A percentile compares a stretch with the other conserved stretches of the same genome.
These are phyloP conservation scores for Aspergillus sp. DNA, from an alignment of 2,329 filamentous ascomycete species.

Conservation along the genomic window DNA sequence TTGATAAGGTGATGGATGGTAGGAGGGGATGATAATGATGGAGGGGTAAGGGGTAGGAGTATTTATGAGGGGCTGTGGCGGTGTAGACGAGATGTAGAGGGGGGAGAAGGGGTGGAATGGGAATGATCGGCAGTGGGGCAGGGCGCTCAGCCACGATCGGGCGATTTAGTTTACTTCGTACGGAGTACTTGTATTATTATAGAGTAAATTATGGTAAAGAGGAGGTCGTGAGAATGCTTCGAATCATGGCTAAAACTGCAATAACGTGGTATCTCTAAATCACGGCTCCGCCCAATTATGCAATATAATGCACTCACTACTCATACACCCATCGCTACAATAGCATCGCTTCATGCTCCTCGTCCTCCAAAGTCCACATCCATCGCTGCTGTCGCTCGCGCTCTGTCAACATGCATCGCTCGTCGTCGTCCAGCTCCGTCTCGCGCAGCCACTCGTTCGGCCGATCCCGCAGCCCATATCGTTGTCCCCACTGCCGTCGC, in stretches of 20 bases:
- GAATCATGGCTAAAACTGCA: neutral
- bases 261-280: slow-evolving; percentile 4
- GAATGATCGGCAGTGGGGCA: neutral
- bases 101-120: too few species aligned
- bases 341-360: slow-evolving; percentile 38
- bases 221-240: too few species aligned
- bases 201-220: too few species aligned
- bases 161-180: neutral
- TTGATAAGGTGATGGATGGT: neutral
- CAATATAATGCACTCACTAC: neutral
- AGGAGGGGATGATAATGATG: neutral
- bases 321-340: slow-evolving; percentile 18
- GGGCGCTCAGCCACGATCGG: neutral
- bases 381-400: slow-evolving; percentile 38
- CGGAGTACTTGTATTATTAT: neutral
- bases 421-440: slow-evolving; percentile 36
- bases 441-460: slow-evolving; percentile 44
- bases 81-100: neutral
- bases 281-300: neutral
- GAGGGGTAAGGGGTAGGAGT: neutral
- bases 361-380: slow-evolving; percentile 35
- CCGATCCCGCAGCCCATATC: slow-evolving; percentile 34
- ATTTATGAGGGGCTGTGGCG: slow-evolving; percentile 17
- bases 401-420: slow-evolving; percentile 36
- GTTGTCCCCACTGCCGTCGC: slow-evolving; percentile 40